These are phyloP conservation scores for Trypanosoma congolense DNA, from an alignment of 208 protist genomes.

Conservation along the genomic window DNA sequence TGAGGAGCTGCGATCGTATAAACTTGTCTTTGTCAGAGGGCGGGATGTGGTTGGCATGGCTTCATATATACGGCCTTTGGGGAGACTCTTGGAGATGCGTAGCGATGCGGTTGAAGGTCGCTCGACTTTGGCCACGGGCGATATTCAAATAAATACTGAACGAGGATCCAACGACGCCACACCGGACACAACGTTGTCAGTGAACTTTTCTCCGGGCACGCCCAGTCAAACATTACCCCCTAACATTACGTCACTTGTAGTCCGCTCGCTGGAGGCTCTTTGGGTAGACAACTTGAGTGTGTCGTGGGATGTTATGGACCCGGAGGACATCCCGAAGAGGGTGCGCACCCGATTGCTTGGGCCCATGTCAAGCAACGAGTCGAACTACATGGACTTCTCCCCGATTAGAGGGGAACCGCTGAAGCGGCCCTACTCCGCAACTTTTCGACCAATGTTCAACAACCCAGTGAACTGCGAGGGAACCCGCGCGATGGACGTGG, in stretches of 20 bases:
- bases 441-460: conserved; percentile 4
- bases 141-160: background rate
- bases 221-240: background rate
- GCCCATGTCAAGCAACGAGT: background rate
- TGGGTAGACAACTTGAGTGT: conserved; percentile 37
- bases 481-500: background rate
- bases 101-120: background rate
- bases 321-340: conserved; percentile 19
- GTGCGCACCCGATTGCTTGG: conserved; percentile 7
- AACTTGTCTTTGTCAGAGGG: conserved; percentile 14
- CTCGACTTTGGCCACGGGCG: background rate
- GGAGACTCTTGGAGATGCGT: conserved; percentile 7
- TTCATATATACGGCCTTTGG: background rate
- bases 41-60: conserved; percentile 7
- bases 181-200: conserved; percentile 14
- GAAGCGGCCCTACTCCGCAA: conserved; percentile 1
- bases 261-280: conserved; percentile 8
- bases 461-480: background rate
- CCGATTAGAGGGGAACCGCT: background rate
- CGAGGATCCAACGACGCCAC: background rate
- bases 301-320: conserved; percentile 45
- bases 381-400: conserved; percentile 1
- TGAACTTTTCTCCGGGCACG: background rate
- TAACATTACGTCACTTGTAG: conserved; percentile 10
- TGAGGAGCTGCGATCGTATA: conserved; percentile 12